Conservation (phyloP, 2,329 filamentous ascomycete species). For the Thelonectria olida region DNA sequence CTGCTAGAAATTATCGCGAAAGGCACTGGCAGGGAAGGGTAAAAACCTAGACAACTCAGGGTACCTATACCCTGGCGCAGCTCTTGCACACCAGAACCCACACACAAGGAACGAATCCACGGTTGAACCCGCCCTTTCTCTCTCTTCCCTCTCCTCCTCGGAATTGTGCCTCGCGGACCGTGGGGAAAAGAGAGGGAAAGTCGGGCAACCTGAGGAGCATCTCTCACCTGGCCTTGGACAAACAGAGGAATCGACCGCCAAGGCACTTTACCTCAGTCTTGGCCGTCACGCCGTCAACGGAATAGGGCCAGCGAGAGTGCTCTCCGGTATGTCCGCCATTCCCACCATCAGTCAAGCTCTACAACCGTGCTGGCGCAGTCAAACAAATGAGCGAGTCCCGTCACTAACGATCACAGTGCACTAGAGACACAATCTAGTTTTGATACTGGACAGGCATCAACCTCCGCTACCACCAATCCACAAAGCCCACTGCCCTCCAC, state of each 20-base stretch:
- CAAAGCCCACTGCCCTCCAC: constrained; percentile 8
- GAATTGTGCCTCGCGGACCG: background rate
- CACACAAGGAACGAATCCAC: background rate
- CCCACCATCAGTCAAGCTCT: constrained; percentile 17
- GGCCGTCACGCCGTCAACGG: constrained; percentile 6
- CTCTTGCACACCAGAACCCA: constrained; percentile 24
- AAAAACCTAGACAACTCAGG: constrained; percentile 6
- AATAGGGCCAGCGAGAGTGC: constrained; percentile 13
- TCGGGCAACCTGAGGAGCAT: background rate
- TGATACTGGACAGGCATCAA: too few species aligned
- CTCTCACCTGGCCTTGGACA: background rate
- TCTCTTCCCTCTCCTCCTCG: background rate
- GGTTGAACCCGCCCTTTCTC: background rate
- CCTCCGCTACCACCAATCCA: constrained; percentile 3
- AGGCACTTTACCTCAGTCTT: background rate
- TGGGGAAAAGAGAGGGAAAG: background rate
- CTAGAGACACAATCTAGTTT: too few species aligned
- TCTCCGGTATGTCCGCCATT: constrained; percentile 15
- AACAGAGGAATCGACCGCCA: background rate
- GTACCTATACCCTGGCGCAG: constrained; percentile 23
- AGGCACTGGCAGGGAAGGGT: background rate
- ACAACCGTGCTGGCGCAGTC: constrained; percentile 3
- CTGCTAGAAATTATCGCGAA: background rate
- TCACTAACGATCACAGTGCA: constrained; percentile 1
- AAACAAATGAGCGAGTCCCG: too few species aligned